phyloP scores from a whole-genome alignment of 164 flowering plant genomes.

The Echeveria elegans region DNA sequence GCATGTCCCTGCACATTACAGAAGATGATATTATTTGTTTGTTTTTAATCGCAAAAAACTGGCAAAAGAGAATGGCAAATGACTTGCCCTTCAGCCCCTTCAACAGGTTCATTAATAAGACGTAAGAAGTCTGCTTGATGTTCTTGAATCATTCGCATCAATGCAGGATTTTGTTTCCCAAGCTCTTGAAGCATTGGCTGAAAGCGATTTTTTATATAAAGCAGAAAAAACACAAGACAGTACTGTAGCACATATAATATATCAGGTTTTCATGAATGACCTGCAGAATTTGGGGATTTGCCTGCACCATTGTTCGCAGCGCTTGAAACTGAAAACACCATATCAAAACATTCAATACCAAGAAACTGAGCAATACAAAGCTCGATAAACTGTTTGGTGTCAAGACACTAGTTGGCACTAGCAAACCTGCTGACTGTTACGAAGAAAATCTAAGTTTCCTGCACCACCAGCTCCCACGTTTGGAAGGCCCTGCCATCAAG shows the following conservation, averaged over 20 bases:
- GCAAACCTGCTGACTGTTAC: constrained; percentile 78
- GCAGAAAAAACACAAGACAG: background rate
- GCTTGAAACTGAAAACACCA: constrained; percentile 49
- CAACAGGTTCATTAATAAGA: constrained; percentile 68
- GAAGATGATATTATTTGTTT: constrained; percentile 1
- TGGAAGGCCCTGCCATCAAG: constrained; percentile 65
- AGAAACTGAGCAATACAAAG: background rate
- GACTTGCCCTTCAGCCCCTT: constrained; percentile 47
- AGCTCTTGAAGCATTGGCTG: constrained; percentile 14
- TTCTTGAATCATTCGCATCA: constrained; percentile 66
- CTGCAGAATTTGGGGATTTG: constrained; percentile 39
- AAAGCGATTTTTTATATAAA: background rate
- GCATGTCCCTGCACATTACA: constrained; percentile 26
- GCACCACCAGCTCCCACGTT: constrained; percentile 57
- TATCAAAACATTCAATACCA: background rate
- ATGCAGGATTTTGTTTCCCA: constrained; percentile 47
- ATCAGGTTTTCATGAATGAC: background rate
- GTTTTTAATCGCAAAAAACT: background rate
- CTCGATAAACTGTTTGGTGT: background rate
- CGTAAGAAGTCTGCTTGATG: constrained; percentile 74
- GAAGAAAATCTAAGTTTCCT: constrained; percentile 73
- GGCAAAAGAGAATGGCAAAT: background rate
- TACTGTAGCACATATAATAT: background rate
- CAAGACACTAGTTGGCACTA: background rate
- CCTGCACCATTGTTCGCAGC: constrained; percentile 63